phyloP scores from a whole-genome alignment of 306 rosid species.

The Carpinus viminea region DNA sequence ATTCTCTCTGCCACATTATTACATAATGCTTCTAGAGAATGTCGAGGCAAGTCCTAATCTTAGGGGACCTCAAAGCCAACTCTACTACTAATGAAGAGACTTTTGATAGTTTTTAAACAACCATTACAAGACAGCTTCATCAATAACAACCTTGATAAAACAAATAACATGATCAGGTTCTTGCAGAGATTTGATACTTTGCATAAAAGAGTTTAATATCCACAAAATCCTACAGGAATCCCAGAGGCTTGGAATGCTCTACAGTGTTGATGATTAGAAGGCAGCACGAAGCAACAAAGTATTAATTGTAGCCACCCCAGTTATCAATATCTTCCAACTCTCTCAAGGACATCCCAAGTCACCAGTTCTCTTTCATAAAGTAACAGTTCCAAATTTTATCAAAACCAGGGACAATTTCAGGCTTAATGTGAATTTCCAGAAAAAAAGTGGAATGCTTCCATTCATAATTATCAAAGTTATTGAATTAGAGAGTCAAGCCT shows the following conservation, averaged over 20 bases:
- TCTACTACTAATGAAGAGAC: neutral
- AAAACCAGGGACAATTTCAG: neutral
- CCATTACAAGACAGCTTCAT: neutral
- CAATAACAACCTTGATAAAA: neutral
- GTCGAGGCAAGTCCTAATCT: neutral
- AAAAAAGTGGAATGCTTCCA: neutral
- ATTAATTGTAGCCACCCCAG: neutral
- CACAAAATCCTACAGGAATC: neutral
- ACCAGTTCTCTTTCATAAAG: neutral
- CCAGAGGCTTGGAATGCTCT: neutral
- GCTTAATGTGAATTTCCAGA: neutral
- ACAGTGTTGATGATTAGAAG: neutral
- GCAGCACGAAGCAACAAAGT: neutral
- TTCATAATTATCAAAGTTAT: neutral
- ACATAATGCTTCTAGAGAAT: neutral
- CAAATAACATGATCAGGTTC: neutral
- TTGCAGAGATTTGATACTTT: neutral
- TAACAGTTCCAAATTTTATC: neutral
- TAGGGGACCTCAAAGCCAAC: neutral
- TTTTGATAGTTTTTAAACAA: neutral
- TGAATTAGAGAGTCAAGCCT: neutral
- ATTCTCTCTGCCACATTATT: neutral
- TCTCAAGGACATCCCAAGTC: neutral
- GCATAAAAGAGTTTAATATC: neutral
- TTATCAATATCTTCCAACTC: neutral